Base-by-base conservation (phyloP, 495 filamentous ascomycete species). In the Podospora tetraspora region DNA sequence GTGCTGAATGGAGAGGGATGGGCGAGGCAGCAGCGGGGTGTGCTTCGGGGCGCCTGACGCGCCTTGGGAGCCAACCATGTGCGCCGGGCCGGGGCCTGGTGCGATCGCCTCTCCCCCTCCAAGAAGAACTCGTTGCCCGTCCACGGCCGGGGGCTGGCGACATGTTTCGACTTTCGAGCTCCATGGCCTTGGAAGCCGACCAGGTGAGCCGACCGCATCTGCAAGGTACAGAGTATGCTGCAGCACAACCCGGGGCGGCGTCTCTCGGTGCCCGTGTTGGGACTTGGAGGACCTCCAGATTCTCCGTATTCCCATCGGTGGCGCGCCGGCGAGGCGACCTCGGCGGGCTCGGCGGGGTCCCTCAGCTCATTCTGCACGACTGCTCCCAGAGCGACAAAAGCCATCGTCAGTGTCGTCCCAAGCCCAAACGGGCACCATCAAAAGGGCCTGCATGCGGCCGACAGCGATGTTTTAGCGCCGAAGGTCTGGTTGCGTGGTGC, bases 161-260 rank as follows among this genome's bases (percentile, higher is more conserved):
- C 66, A 68, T 68, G 61, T 70, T 70, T 66, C 61, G 65, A 59
- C 60, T 52, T 52, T 1, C 11, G 32, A 6, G 16, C n/a, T 52
- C 19, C 43, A 16, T 43, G 12, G 13, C 34, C 13, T 19, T 43
- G 34, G 13, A 64, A 23, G 62, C 68, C 63, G 59, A 37, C 63
- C 25, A 58, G 62, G 22, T n/a, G 30, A 61, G 58, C 61, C 67
- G 67, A 64, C 57, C 56, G 27, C 61, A 12, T 25, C 61, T 71
- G 70, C 70, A 71, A 71, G 67, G 70, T 63, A 71, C 34, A 6
- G 5, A 43, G 13, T 10, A 9, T 10, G 29, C 69, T 52, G 63
- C 34, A 62, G 37, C 69, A 68, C 59, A 63, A 71, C 64, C 64
- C 69, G 69, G 69, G 71, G 71, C 66, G 69, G 71, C 69, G 66